Percentiles rank a stretch among this genome's conserved stretches.
phyloP scores from a whole-genome alignment of 169 alveolate species.

The Plasmodium ovale region DNA sequence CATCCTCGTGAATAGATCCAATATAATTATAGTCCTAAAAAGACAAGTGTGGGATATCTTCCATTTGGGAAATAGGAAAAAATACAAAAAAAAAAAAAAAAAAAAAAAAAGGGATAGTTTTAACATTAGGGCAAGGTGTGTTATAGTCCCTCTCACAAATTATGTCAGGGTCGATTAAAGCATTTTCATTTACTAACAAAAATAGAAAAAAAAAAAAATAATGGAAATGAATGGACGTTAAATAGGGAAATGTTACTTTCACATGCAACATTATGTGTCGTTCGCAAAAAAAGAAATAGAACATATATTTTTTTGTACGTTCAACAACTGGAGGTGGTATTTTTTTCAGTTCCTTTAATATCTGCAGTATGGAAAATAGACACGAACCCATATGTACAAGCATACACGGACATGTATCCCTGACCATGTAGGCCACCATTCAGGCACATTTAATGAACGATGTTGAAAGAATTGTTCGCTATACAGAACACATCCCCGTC shows the following conservation, averaged over 20 bases:
- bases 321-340: constrained; percentile 59
- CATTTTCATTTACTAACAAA: constrained; percentile 50
- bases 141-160: constrained; percentile 84
- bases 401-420: no score
- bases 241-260: no score
- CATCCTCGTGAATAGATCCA: constrained; percentile 21
- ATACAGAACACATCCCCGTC: no score
- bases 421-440: no score
- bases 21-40: constrained; percentile 52
- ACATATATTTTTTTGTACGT: constrained; percentile 22
- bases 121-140: constrained; percentile 85
- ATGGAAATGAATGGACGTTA: no score
- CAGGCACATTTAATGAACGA: background rate
- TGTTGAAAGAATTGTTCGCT: no score
- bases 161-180: constrained; percentile 77
- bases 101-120: constrained; percentile 61
- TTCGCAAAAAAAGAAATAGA: background rate
- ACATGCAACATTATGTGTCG: background rate
- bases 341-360: constrained; percentile 34
- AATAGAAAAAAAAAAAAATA: no score
- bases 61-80: background rate
- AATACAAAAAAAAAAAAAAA: constrained; percentile 49
- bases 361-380: constrained; percentile 8
- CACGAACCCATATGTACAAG: background rate
- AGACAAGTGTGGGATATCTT: no score